Conservation (phyloP, 2,329 filamentous ascomycete species). For the Fusarium sp. region DNA sequence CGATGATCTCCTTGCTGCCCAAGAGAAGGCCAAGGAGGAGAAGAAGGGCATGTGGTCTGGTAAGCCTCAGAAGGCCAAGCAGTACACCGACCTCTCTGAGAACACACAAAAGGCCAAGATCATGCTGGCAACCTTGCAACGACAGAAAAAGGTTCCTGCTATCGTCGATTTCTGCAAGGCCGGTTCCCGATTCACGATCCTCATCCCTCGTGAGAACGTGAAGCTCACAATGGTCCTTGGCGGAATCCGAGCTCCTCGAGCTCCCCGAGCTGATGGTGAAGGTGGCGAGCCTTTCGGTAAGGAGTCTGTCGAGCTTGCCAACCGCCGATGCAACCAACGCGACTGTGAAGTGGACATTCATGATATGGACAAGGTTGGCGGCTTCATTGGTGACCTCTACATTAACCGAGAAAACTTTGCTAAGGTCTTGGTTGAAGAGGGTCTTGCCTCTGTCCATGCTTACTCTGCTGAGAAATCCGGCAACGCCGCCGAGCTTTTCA, state of each 20-base stretch:
- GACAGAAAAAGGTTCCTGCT: slow-evolving; percentile 92
- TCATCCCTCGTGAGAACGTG: slow-evolving; percentile 92
- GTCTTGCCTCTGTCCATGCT: slow-evolving; percentile 89
- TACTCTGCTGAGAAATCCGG: slow-evolving; percentile 98
- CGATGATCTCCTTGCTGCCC: slow-evolving; percentile 86
- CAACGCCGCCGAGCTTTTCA: slow-evolving; percentile 87
- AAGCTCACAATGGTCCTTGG: slow-evolving; percentile 96
- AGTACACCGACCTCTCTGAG: slow-evolving; percentile 92
- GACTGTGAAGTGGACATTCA: slow-evolving; percentile 97
- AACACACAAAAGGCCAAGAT: slow-evolving; percentile 95
- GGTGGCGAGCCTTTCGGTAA: slow-evolving; percentile 95
- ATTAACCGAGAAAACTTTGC: slow-evolving; percentile 97
- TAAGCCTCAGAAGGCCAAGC: slow-evolving; percentile 86
- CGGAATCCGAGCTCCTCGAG: slow-evolving; percentile 90
- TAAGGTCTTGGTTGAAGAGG: slow-evolving; percentile 93
- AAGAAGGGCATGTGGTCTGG: slow-evolving; percentile 96
- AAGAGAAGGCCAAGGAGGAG: slow-evolving; percentile 86
- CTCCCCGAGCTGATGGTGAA: slow-evolving; percentile 80
- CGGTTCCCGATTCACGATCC: slow-evolving; percentile 92
- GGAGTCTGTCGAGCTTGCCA: slow-evolving; percentile 93
- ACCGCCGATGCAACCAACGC: slow-evolving; percentile 89
- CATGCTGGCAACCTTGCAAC: slow-evolving; percentile 86
- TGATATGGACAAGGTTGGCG: slow-evolving; percentile 95
- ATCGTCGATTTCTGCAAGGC: slow-evolving; percentile 98
- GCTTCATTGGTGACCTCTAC: slow-evolving; percentile 95